Conservation (phyloP, 2,329 filamentous ascomycete genomes). For the Phialemoniopsis sp. region DNA sequence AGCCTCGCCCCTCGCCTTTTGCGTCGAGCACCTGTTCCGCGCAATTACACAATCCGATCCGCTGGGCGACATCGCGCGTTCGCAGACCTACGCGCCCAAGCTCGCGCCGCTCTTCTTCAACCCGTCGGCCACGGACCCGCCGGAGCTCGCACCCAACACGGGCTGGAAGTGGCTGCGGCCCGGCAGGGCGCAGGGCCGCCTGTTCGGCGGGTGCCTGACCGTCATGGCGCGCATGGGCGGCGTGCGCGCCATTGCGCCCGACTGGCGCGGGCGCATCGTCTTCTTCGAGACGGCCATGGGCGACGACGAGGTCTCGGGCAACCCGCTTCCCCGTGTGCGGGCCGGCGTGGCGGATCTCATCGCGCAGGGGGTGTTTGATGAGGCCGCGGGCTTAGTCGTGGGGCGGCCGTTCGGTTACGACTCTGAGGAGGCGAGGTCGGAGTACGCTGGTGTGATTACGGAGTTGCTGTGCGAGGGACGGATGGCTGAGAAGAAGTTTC, state of each 20-base stretch:
- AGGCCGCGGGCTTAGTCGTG: conserved; percentile 33
- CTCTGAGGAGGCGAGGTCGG: conserved; percentile 16
- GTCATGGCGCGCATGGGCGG: conserved; percentile 31
- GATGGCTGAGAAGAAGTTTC: conserved; percentile 23
- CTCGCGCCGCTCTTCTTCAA: conserved; percentile 13
- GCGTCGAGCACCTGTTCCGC: conserved; percentile 22
- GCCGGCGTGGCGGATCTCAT: conserved; percentile 33
- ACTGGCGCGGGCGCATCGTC: conserved; percentile 31
- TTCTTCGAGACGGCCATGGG: conserved; percentile 34
- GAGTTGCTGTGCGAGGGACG: conserved; percentile 28
- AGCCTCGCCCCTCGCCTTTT: conserved; percentile 20
- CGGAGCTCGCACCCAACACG: conserved; percentile 19
- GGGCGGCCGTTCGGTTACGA: conserved; percentile 37
- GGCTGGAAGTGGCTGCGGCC: conserved; percentile 30
- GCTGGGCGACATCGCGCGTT: conserved; percentile 24
- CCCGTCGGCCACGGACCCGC: conserved; percentile 15
- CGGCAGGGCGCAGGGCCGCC: conserved; percentile 33
- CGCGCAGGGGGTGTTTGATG: conserved; percentile 33
- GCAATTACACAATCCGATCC: conserved; percentile 18
- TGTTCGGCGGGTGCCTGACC: conserved; percentile 35
- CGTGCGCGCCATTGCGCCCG: conserved; percentile 23
- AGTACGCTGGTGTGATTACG: conserved; percentile 23
- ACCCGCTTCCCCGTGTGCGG: conserved; percentile 21
- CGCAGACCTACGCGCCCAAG: conserved; percentile 21
- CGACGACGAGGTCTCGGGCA: conserved; percentile 18